Conservation (phyloP, 257 asterid genomes). For the Nicotiana paniculata region DNA sequence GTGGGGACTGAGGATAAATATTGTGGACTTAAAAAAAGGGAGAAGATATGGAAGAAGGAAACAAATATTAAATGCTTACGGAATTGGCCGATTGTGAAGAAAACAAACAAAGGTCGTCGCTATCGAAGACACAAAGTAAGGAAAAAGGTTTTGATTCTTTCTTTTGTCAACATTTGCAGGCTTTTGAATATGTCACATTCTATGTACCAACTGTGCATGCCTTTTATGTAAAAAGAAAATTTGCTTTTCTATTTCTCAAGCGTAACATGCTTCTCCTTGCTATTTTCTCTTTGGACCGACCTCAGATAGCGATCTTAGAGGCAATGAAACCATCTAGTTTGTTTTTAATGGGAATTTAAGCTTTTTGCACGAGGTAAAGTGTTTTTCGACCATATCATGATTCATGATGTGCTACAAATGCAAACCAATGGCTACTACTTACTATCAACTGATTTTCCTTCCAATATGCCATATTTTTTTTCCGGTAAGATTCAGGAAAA, state of each 20-base stretch:
- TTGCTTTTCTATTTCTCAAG: not conserved
- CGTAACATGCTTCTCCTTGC: not conserved
- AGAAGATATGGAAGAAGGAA: not conserved
- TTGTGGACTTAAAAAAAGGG: not conserved
- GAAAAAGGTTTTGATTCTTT: not conserved
- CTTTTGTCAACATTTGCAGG: constrained; percentile 8
- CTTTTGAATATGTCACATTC: constrained; percentile 8
- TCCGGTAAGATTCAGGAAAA: not conserved
- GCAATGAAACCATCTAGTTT: not conserved
- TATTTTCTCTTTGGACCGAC: not conserved
- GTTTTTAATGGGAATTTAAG: not conserved
- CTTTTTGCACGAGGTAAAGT: not conserved
- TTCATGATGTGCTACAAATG: not conserved
- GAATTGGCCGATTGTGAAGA: not conserved
- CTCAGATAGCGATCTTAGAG: not conserved
- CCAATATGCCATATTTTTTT: not conserved
- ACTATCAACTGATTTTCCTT: not conserved
- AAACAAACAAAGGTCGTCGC: not conserved
- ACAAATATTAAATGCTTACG: not conserved
- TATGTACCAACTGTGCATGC: not conserved
- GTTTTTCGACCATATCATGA: not conserved
- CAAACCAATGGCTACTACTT: not conserved
- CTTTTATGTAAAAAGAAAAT: not conserved
- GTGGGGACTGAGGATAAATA: not conserved
- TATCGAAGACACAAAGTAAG: not conserved